phyloP scores from a whole-genome alignment of 2,329 filamentous ascomycete genomes.

The Neonectria ditissima region DNA sequence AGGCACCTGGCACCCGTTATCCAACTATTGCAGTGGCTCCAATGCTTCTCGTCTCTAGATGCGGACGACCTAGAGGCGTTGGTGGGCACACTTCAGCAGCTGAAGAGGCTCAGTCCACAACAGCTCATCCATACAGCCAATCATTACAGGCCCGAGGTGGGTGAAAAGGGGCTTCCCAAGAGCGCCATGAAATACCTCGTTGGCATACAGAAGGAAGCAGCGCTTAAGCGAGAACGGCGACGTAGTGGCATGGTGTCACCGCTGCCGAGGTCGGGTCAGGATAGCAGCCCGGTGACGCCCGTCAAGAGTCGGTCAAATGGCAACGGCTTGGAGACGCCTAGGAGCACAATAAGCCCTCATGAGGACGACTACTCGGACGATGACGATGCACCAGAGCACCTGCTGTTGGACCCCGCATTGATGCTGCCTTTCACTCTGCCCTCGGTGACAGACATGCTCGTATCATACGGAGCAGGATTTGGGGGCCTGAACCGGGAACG shows the following conservation, averaged over 20 bases:
- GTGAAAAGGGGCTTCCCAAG: conserved; percentile 91
- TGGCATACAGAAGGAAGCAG: conserved; percentile 80
- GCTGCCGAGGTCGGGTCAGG: conserved; percentile 49
- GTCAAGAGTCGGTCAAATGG: conserved; percentile 56
- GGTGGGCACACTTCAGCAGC: conserved; percentile 87
- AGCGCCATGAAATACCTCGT: conserved; percentile 88
- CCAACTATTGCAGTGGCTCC: conserved; percentile 95
- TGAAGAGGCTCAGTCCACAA: conserved; percentile 85
- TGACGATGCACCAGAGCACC: conserved; percentile 76
- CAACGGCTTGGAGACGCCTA: conserved; percentile 57
- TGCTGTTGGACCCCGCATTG: conserved; percentile 88
- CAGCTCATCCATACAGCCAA: conserved; percentile 93
- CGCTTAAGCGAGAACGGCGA: conserved; percentile 67
- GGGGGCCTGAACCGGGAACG: conserved; percentile 92
- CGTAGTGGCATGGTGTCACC: conserved; percentile 61
- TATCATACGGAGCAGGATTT: conserved; percentile 94
- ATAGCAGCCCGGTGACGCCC: conserved; percentile 60
- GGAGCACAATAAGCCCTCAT: conserved; percentile 54
- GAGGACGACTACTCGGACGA: conserved; percentile 61
- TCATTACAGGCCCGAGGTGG: conserved; percentile 94
- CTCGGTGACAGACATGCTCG: conserved; percentile 96
- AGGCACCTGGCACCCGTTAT: conserved; percentile 90
- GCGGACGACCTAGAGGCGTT: conserved; percentile 88
- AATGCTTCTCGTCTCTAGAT: conserved; percentile 94
- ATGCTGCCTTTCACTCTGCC: conserved; percentile 97